These are phyloP conservation scores for Starmerella apicola DNA, from an alignment of 805 yeast species.

Conservation along the genomic window DNA sequence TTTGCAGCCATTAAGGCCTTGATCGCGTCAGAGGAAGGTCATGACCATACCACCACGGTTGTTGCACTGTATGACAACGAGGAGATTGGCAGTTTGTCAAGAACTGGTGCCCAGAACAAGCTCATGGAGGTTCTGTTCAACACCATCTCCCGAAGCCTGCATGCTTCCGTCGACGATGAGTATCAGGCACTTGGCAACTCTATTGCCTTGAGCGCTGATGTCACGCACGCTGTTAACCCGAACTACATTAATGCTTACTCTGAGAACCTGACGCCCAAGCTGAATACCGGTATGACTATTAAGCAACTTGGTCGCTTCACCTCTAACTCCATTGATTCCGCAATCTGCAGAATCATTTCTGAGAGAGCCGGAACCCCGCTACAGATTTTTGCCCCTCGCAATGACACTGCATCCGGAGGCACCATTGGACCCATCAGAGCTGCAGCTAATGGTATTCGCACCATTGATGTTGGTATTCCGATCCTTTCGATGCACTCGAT, in stretches of 20 bases:
- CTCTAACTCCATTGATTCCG: conserved; percentile 87
- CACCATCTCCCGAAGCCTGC: conserved; percentile 52
- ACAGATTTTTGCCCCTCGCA: conserved; percentile 81
- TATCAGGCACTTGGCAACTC: conserved; percentile 40
- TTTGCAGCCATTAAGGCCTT: conserved; percentile 57
- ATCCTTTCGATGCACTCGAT: conserved; percentile 88
- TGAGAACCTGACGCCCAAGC: conserved; percentile 58
- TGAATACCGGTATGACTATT: conserved; percentile 85
- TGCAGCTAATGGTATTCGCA: conserved; percentile 73
- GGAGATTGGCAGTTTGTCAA: conserved; percentile 85
- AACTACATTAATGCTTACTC: conserved; percentile 72
- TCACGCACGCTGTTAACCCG: conserved; percentile 96
- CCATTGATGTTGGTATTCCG: conserved; percentile 83
- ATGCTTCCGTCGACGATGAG: conserved; percentile 27
- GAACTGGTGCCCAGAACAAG: conserved; percentile 95
- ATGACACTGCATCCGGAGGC: conserved; percentile 90
- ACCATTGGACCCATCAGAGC: conserved; percentile 93
- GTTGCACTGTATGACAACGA: conserved; percentile 86
- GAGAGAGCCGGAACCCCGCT: conserved; percentile 57
- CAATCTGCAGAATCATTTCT: conserved; percentile 62
- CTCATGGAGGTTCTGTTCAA: conserved; percentile 68
- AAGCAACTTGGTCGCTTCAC: conserved; percentile 94
- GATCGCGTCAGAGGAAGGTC: conserved; percentile 32
- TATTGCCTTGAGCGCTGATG: conserved; percentile 81
- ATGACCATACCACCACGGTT: conserved; percentile 30